These are phyloP conservation scores for Geosmithia flava DNA, from an alignment of 2,329 filamentous ascomycete species.

Conservation along the genomic window DNA sequence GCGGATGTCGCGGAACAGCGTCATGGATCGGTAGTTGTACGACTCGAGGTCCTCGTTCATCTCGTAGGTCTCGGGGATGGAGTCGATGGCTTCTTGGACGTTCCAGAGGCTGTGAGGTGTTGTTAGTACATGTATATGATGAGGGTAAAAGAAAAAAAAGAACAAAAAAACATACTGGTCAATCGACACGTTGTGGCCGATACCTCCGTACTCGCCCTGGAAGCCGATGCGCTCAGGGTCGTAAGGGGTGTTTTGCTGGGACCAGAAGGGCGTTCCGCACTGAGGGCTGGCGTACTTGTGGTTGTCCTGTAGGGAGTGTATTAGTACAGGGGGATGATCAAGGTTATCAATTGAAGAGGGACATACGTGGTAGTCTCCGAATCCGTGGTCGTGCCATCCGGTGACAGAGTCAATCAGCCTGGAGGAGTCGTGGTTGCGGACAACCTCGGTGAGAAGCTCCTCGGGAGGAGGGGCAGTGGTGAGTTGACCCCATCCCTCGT, in stretches of 20 bases:
- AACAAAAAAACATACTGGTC: slow-evolving; percentile 34
- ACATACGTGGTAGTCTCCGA: slow-evolving; percentile 38
- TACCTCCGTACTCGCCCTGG: slow-evolving; percentile 60
- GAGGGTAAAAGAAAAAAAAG: not conserved
- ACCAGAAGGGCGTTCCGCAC: slow-evolving; percentile 59
- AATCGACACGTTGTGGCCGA: slow-evolving; percentile 51
- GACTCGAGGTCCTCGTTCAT: slow-evolving; percentile 41
- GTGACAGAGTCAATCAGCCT: slow-evolving; percentile 49
- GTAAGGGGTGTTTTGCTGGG: slow-evolving; percentile 38
- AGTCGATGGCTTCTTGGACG: slow-evolving; percentile 40
- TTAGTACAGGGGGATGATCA: not conserved
- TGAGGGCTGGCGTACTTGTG: slow-evolving; percentile 62
- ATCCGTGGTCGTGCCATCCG: slow-evolving; percentile 58
- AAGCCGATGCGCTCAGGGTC: slow-evolving; percentile 50
- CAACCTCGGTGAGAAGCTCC: slow-evolving; percentile 37
- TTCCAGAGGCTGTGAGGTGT: slow-evolving; percentile 53
- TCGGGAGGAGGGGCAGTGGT: slow-evolving; percentile 38
- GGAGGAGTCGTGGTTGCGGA: slow-evolving; percentile 48
- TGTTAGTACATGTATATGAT: too few relatives aligned
- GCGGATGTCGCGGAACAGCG: slow-evolving; percentile 47
- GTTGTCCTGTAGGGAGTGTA: slow-evolving; percentile 36
- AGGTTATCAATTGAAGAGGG: too few relatives aligned
- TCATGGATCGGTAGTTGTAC: slow-evolving; percentile 55
- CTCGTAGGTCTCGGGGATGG: slow-evolving; percentile 57
- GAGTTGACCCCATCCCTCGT: slow-evolving; percentile 60